Percentiles rank a stretch among this genome's conserved stretches.
These are phyloP conservation scores for Lomentospora prolificans DNA, from an alignment of 2,329 filamentous ascomycete species.

Conservation along the genomic window DNA sequence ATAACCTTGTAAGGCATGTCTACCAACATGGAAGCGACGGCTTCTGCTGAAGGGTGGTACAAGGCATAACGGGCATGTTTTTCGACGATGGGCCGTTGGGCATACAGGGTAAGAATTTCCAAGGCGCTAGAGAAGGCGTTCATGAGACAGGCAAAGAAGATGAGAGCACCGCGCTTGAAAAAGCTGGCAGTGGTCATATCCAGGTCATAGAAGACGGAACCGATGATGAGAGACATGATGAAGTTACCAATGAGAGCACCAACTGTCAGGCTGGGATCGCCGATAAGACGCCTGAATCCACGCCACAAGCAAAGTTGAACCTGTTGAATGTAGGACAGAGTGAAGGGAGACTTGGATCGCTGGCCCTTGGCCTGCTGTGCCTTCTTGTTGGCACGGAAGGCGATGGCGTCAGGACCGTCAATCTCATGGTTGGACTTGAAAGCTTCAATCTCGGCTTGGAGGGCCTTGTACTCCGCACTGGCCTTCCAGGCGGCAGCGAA, in stretches of 20 bases:
- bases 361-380: conserved; percentile 46
- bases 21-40: conserved; percentile 75
- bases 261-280: conserved; percentile 67
- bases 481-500: conserved; percentile 50
- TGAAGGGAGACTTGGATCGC: conserved; percentile 69
- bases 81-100: conserved; percentile 84
- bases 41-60: conserved; percentile 83
- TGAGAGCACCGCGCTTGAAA: conserved; percentile 65
- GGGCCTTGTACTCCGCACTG: conserved; percentile 33
- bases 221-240: conserved; percentile 65
- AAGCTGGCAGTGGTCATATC: conserved; percentile 57
- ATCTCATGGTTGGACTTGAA: conserved; percentile 43
- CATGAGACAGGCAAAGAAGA: conserved; percentile 83
- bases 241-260: conserved; percentile 63
- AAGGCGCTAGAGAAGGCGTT: conserved; percentile 75
- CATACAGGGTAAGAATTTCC: conserved; percentile 77
- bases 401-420: conserved; percentile 44
- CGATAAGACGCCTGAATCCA: conserved; percentile 65
- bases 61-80: conserved; percentile 81
- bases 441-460: conserved; percentile 39
- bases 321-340: conserved; percentile 67
- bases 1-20: conserved; percentile 75
- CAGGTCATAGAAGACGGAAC: conserved; percentile 74
- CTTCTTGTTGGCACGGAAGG: conserved; percentile 44
- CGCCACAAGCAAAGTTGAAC: conserved; percentile 70